Conservation (phyloP, 768 basidiomycete species). For the Amanita jacksonii region DNA sequence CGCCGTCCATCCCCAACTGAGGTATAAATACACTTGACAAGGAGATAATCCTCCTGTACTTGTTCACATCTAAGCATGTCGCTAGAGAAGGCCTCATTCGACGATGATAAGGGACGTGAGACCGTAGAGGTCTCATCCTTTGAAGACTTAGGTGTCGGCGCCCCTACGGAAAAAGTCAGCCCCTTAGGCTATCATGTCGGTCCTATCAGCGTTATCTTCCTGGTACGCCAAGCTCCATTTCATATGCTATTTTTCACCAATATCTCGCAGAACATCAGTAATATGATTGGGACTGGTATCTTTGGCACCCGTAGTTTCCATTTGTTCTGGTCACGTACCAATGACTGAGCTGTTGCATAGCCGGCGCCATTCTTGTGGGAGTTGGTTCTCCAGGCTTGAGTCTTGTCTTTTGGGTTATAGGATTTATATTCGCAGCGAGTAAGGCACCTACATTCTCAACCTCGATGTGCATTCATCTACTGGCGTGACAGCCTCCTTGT, state of each 20-base stretch:
- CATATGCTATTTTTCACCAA: background rate
- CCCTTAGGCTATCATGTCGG: slow-evolving; percentile 27
- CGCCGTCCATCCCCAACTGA: too few species aligned
- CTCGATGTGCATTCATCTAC: too few species aligned
- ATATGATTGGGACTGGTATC: slow-evolving; percentile 31
- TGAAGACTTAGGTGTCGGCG: slow-evolving; percentile 21
- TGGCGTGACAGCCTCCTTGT: slow-evolving; percentile 19
- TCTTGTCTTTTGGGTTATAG: slow-evolving; percentile 32
- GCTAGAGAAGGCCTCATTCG: background rate
- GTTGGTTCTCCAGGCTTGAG: slow-evolving; percentile 30
- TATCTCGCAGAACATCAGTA: slow-evolving; percentile 21
- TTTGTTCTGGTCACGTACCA: background rate
- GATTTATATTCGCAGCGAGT: slow-evolving; percentile 27
- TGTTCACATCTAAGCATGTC: too few species aligned
- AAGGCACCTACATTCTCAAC: too few species aligned
- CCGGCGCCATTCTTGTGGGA: slow-evolving; percentile 27
- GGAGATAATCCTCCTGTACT: too few species aligned
- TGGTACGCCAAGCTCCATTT: slow-evolving; percentile 12
- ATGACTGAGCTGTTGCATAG: slow-evolving; percentile 10
- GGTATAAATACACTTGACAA: too few species aligned
- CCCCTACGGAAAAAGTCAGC: slow-evolving; percentile 24
- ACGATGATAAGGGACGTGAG: background rate
- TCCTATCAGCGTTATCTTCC: slow-evolving; percentile 18
- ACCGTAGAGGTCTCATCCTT: slow-evolving; percentile 14
- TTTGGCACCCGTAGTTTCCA: slow-evolving; percentile 20